Evolutionary conservation across 2,329 filamentous ascomycete species (phyloP), one percentile per base, ranked within the genome.

Genomic region (Hypoxylon sp.): DNA sequence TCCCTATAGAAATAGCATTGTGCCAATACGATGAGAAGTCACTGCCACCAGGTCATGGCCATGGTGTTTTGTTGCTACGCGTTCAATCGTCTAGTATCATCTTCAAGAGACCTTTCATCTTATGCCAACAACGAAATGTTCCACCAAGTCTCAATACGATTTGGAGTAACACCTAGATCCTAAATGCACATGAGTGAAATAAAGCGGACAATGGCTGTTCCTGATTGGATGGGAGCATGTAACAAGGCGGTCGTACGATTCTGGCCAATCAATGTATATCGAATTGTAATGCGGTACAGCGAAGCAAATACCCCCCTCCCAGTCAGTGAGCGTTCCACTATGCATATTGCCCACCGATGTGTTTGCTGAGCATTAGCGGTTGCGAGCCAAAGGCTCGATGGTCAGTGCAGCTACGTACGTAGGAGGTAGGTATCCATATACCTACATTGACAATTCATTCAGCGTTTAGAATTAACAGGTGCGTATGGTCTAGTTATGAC

Each of bases 361-460:
- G 48, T 53, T 49, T 66, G 58, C 46, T 20, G 22, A 25, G 27
- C n/a, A 55, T 42, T 61, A 53, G 25, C 33, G 46, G 56, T 54
- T n/a, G 17, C 27, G 30, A 54, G 11, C 11, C 13, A 50, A 50
- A 31, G 25, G 25, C 46, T 50, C 8, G 8, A 10, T 50, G 30
- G 46, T 14, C 14, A 30, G 6, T 44, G 40, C 40, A 44, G 40
- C 22, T 56, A 22, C 14, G 35, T 56, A 31, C 25, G 6, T 17
- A 40, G 22, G 37, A 40, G 22, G 37, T 8, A 56, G 53, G 53
- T 27, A 44, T n/a, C 27, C 35, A 40, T 48, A 64, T 48, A 64
- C 54, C 42, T 61, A 53, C 59, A 50, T 42, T 20, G 57, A 53
- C 55, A 54, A 64, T 46, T 56, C 49, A 56, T 33, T 33, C 37